Percentiles rank a stretch among this genome's conserved stretches.
These are phyloP conservation scores for Lentinula raphanica DNA, from an alignment of 768 basidiomycete species.

Conservation along the genomic window DNA sequence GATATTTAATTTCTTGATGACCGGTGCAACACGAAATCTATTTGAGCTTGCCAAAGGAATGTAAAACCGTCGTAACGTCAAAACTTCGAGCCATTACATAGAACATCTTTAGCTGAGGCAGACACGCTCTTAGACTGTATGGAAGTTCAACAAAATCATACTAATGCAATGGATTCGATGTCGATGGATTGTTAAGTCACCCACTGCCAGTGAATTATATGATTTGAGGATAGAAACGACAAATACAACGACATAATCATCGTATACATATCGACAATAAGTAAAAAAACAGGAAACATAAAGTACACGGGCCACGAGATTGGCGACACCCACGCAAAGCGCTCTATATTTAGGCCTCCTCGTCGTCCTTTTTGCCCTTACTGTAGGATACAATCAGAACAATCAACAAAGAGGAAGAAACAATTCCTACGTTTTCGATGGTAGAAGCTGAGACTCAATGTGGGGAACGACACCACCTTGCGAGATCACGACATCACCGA, in stretches of 20 bases:
- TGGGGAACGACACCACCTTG: constrained; percentile 63
- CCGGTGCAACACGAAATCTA: no score
- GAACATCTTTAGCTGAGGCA: no score
- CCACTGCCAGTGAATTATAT: no score
- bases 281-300: background rate
- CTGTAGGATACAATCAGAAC: background rate
- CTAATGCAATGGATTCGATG: no score
- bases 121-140: no score
- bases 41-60: no score
- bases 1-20: background rate
- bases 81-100: no score
- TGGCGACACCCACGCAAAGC: background rate
- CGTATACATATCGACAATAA: background rate
- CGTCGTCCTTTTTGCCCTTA: constrained; percentile 9
- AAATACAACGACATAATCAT: constrained; percentile 3
- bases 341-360: background rate
- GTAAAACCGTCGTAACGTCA: no score
- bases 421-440: constrained; percentile 18
- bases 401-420: background rate
- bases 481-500: constrained; percentile 65
- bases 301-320: background rate
- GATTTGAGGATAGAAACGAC: background rate
- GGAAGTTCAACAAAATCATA: no score
- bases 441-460: constrained; percentile 36
- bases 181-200: no score